phyloP scores from a whole-genome alignment of 2,329 filamentous ascomycete genomes.

The Thelonectria olida region DNA sequence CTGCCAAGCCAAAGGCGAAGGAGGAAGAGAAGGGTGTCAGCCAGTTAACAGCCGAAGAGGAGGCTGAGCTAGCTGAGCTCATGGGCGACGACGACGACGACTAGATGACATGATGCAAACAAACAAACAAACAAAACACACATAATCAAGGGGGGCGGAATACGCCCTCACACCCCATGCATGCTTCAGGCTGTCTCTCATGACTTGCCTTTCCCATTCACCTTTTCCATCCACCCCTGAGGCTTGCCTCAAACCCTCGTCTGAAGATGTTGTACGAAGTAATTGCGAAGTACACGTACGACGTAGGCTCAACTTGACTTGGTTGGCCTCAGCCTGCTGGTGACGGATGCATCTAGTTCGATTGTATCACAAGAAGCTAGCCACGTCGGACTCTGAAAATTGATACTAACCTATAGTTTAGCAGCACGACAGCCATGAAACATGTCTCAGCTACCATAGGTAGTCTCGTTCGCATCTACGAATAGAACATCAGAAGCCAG shows the following conservation, averaged over 20 bases:
- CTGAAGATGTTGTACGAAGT: background rate
- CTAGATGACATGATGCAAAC: conserved; percentile 44
- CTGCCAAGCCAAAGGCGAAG: conserved; percentile 61
- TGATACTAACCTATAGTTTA: background rate
- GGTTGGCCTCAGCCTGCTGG: conserved; percentile 10
- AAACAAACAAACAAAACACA: background rate
- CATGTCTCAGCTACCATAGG: conserved; percentile 20
- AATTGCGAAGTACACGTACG: conserved; percentile 6
- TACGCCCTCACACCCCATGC: background rate
- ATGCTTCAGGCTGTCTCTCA: background rate
- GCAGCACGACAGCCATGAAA: conserved; percentile 19
- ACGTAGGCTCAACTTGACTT: conserved; percentile 29
- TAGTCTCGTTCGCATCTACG: conserved; percentile 3
- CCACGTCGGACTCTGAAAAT: background rate
- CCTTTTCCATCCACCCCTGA: conserved; percentile 4
- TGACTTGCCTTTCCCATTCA: conserved; percentile 8
- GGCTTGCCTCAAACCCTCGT: background rate
- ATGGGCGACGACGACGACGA: conserved; percentile 83
- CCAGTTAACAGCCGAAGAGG: conserved; percentile 86
- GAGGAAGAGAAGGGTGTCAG: conserved; percentile 55
- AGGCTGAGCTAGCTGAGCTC: conserved; percentile 89
- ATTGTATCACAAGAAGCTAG: conserved; percentile 9
- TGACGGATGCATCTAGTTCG: conserved; percentile 5
- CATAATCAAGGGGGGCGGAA: background rate
- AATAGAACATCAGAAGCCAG: conserved; percentile 1